phyloP scores from a whole-genome alignment of 2,329 filamentous ascomycete genomes.

The Fusarium nematophilum region DNA sequence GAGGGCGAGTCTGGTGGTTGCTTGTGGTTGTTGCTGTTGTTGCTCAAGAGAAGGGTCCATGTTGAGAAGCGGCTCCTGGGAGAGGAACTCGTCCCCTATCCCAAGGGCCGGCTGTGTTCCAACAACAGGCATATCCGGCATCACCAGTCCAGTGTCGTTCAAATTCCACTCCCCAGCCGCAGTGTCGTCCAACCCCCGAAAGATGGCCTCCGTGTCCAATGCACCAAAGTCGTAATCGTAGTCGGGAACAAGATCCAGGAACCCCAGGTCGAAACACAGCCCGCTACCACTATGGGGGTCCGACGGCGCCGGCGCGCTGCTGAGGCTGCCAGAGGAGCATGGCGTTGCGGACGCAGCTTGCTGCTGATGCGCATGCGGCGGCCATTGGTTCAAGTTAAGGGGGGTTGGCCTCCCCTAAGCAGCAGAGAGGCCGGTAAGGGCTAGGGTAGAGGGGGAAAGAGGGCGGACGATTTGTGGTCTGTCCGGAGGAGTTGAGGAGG shows the following conservation, averaged over 20 bases:
- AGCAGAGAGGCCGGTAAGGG: slow-evolving; percentile 40
- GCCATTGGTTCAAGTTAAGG: slow-evolving; percentile 45
- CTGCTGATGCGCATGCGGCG: slow-evolving; percentile 21
- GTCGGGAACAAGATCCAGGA: slow-evolving; percentile 36
- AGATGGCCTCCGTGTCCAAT: slow-evolving; percentile 9
- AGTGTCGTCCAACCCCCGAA: slow-evolving; percentile 20
- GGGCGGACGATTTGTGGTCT: slow-evolving; percentile 16
- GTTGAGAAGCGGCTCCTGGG: slow-evolving; percentile 25
- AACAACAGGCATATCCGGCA: slow-evolving; percentile 19
- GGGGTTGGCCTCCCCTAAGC: slow-evolving; percentile 42
- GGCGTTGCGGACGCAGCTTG: slow-evolving; percentile 20
- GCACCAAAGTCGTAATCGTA: slow-evolving; percentile 27
- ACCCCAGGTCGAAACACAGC: slow-evolving; percentile 19
- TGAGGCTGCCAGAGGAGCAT: slow-evolving; percentile 36
- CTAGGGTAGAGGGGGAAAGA: background rate
- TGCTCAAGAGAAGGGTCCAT: slow-evolving; percentile 31
- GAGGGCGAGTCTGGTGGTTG: slow-evolving; percentile 3
- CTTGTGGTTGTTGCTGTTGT: slow-evolving; percentile 8
- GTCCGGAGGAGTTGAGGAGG: slow-evolving; percentile 23
- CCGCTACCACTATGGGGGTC: slow-evolving; percentile 21
- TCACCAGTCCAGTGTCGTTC: slow-evolving; percentile 12
- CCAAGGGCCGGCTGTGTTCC: slow-evolving; percentile 20
- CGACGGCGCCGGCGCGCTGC: slow-evolving; percentile 24
- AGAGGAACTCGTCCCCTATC: slow-evolving; percentile 32
- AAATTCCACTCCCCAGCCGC: slow-evolving; percentile 18